phyloP scores from a whole-genome alignment of 345 rosid genomes.

The Capsella bursapastoris region DNA sequence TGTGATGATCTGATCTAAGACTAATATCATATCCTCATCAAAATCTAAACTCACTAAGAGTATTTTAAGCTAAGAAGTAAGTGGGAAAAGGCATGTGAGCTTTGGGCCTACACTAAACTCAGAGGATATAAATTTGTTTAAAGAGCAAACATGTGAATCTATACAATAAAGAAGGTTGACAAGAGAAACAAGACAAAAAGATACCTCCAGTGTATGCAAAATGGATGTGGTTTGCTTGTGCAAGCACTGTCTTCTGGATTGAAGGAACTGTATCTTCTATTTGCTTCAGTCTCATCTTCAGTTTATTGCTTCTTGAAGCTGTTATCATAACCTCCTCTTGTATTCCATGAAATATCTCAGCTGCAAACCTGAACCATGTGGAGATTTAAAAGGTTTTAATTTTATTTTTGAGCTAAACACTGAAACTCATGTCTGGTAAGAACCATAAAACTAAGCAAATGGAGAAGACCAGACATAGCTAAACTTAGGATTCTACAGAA shows the following conservation, averaged over 20 bases:
- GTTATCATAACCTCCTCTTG: constrained; percentile 78
- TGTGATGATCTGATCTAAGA: constrained; percentile 21
- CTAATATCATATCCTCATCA: constrained; percentile 2
- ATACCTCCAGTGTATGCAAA: constrained; percentile 95
- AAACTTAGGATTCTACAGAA: not conserved
- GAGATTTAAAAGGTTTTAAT: not conserved
- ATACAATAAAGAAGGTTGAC: constrained; percentile 40
- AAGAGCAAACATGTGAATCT: constrained; percentile 50
- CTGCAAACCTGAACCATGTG: constrained; percentile 67
- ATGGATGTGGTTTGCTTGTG: constrained; percentile 84
- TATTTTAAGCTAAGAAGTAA: constrained; percentile 44
- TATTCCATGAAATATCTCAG: constrained; percentile 92
- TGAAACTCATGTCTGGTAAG: not conserved
- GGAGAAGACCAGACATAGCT: not conserved
- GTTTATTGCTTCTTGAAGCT: constrained; percentile 75
- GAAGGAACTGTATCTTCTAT: constrained; percentile 83
- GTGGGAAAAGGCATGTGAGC: constrained; percentile 46
- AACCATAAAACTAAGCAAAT: not conserved
- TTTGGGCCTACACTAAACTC: constrained; percentile 35
- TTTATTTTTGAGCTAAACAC: not conserved
- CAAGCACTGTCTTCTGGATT: constrained; percentile 71
- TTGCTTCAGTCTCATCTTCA: constrained; percentile 68
- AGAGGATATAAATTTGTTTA: constrained; percentile 43
- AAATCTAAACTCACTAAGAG: constrained; percentile 26
- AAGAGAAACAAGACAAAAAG: constrained; percentile 54